These are phyloP conservation scores for Ploettnerulaceae sp. DNA, from an alignment of 2,329 filamentous ascomycete species.

Conservation along the genomic window DNA sequence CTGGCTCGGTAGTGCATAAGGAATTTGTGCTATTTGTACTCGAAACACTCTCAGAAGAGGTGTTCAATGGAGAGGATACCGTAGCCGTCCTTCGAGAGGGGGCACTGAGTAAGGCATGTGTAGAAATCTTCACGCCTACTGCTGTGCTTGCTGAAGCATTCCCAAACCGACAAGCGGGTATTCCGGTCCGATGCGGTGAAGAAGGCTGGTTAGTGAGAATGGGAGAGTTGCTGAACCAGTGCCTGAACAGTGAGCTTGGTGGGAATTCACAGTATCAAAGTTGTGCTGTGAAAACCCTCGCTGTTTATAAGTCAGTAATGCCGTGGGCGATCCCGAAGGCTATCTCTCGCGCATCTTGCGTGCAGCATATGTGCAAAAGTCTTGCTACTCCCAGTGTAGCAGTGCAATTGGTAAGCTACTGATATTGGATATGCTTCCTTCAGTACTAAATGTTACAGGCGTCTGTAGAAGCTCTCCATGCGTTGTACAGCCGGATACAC, in stretches of 20 bases:
- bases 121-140: slow-evolving; percentile 87
- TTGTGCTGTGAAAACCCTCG: slow-evolving; percentile 72
- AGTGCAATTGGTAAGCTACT: slow-evolving; percentile 63
- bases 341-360: slow-evolving; percentile 64
- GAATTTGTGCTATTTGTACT: slow-evolving; percentile 84
- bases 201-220: slow-evolving; percentile 86
- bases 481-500: slow-evolving; percentile 69
- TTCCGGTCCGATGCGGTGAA: slow-evolving; percentile 66
- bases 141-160: slow-evolving; percentile 70
- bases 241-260: slow-evolving; percentile 60
- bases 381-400: slow-evolving; percentile 66
- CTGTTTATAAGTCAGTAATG: slow-evolving; percentile 72
- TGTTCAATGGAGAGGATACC: slow-evolving; percentile 86
- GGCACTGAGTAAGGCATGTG: slow-evolving; percentile 79
- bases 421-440: neutral
- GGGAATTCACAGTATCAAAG: slow-evolving; percentile 61
- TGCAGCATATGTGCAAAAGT: slow-evolving; percentile 65
- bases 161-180: slow-evolving; percentile 60
- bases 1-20: slow-evolving; percentile 61
- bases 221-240: slow-evolving; percentile 67
- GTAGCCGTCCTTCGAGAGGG: slow-evolving; percentile 78
- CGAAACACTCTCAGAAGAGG: slow-evolving; percentile 88
- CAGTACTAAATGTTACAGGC: slow-evolving; percentile 45
- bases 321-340: slow-evolving; percentile 85
- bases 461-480: slow-evolving; percentile 77